Conservation (phyloP, 2,329 filamentous ascomycete species). For the Phyllosticta citribraziliensis region DNA sequence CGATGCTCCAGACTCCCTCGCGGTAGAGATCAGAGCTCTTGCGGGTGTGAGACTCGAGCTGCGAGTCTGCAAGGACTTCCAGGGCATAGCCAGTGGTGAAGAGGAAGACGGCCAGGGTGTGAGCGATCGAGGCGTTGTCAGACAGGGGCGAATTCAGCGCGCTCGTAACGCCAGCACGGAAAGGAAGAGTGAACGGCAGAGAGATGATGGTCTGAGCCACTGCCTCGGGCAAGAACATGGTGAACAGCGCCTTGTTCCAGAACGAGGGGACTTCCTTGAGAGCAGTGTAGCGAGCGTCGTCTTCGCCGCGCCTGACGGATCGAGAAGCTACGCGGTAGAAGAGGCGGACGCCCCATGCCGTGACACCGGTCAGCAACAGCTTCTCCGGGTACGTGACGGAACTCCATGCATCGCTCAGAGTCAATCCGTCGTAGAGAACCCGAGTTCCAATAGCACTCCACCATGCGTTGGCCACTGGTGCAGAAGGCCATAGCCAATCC, state of each 20-base stretch:
- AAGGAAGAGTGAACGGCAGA: slow-evolving; percentile 47
- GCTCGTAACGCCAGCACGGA: slow-evolving; percentile 30
- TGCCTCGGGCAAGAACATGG: slow-evolving; percentile 48
- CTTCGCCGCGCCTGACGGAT: slow-evolving; percentile 40
- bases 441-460: slow-evolving; percentile 49
- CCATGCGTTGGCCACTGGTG: slow-evolving; percentile 49
- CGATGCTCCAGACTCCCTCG: slow-evolving; percentile 52
- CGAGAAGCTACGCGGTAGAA: slow-evolving; percentile 46
- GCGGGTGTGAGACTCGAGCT: slow-evolving; percentile 42
- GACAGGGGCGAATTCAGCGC: slow-evolving; percentile 2
- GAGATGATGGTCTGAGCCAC: slow-evolving; percentile 47
- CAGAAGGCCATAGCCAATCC: slow-evolving; percentile 49
- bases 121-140: slow-evolving; percentile 25
- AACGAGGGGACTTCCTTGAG: slow-evolving; percentile 38
- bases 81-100: slow-evolving; percentile 48
- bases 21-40: slow-evolving; percentile 36
- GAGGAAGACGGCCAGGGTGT: slow-evolving; percentile 42
- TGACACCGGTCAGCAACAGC: slow-evolving; percentile 46
- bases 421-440: slow-evolving; percentile 38
- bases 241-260: slow-evolving; percentile 48
- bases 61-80: slow-evolving; percentile 47
- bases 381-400: slow-evolving; percentile 45
- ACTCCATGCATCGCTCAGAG: slow-evolving; percentile 36
- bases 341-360: slow-evolving; percentile 47
- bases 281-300: slow-evolving; percentile 47